These are phyloP conservation scores for Yarrowia hollandica DNA, from an alignment of 805 yeast species.

Conservation along the genomic window DNA sequence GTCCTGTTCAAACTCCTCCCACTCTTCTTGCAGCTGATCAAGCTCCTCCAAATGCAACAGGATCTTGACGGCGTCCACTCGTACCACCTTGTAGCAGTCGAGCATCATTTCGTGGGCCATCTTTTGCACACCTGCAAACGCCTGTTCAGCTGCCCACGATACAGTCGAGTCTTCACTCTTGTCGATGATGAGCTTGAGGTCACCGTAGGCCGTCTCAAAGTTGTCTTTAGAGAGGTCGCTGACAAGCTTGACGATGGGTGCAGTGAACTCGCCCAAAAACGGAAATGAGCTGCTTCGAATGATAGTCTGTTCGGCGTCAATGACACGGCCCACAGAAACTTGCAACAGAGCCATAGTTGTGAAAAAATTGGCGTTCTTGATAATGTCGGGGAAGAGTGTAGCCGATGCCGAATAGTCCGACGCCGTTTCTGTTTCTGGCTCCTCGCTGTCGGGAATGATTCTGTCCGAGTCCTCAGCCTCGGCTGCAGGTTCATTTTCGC, in stretches of 20 bases:
- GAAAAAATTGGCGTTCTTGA: constrained; percentile 12
- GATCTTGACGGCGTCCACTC: neutral
- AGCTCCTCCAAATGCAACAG: constrained; percentile 11
- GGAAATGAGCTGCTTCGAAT: neutral
- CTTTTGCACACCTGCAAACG: neutral
- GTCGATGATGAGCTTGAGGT: neutral
- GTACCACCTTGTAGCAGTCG: constrained; percentile 6
- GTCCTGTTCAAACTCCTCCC: constrained; percentile 21
- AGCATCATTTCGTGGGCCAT: constrained; percentile 5
- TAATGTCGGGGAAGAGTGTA: constrained; percentile 5
- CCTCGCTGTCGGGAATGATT: neutral
- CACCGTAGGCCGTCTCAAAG: constrained; percentile 9
- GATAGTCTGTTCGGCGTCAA: constrained; percentile 20
- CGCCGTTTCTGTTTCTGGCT: neutral
- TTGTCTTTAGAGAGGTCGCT: neutral
- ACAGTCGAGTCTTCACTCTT: neutral
- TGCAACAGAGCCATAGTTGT: neutral
- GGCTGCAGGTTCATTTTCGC: neutral
- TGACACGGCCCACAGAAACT: neutral
- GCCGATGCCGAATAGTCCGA: neutral
- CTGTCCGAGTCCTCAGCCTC: neutral
- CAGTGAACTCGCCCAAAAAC: neutral
- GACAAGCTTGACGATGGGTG: neutral
- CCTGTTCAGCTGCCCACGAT: constrained; percentile 14
- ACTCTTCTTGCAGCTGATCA: neutral